Evolutionary conservation across 495 filamentous ascomycete genomes (phyloP), one percentile per base, ranked within the genome.

Genomic region (Hypoxylon trugodes): DNA sequence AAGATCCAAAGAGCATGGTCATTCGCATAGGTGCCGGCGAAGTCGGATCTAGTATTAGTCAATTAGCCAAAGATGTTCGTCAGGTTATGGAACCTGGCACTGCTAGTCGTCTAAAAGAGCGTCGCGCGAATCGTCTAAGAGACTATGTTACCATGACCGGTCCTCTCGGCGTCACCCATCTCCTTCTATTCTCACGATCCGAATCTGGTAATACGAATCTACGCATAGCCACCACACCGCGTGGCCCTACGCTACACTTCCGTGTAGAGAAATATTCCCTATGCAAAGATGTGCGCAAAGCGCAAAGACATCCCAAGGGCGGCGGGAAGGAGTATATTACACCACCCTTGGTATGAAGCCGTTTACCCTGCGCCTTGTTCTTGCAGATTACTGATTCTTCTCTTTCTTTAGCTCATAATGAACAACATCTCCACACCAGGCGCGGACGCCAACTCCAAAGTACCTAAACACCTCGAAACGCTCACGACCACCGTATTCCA

Each of bases 121-220:
- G 96, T 60, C 89, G 89, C 81, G 87, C 86, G 21, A 99, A 99
- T 79, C 88, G 87, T 70, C 75, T 98, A 68, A 84, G 90, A 65
- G 95, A 99, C 77, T 99, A 96, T 74, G 90, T 91, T 16, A 89
- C 91, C 38, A 98, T 99, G 96, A 88, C 91, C 53, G 96, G 95
- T 5, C 92, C 96, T 6, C 82, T 99, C 25, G 93, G 95, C 32
- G 94, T 99, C 49, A 90, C 90, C 21, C 95, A 99, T 75, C 84
- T 99, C 30, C 82, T 99, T 61, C 87, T 99, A 21, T 98, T 99
- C 78, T 97, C 94, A 6, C 86, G 91, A 64, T 97, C 94, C 41
- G 81, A 84, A 15, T 88, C 90, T 6, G 95, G 96, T 35, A 97
- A 97, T 76, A 94, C 90, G 7, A 98, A 97, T 68, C 73, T 99